These are phyloP conservation scores for Pythium pectinolyticum DNA, from an alignment of 352 stramenopile species.

Conservation along the genomic window DNA sequence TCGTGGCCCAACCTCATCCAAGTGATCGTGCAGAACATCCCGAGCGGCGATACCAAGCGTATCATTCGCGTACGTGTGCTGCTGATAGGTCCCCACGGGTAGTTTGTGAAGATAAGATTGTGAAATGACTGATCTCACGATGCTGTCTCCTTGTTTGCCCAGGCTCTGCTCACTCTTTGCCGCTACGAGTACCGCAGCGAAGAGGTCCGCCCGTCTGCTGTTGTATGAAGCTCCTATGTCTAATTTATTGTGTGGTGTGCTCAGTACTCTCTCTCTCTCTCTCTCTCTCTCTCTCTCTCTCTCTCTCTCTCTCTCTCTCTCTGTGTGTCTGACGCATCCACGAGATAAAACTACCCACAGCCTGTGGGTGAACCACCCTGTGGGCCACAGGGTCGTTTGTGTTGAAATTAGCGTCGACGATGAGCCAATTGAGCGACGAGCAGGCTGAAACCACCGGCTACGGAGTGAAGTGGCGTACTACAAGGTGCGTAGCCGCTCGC, in stretches of 20 bases:
- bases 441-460: conserved; percentile 22
- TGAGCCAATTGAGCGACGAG: conserved; percentile 27
- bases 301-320: too few relatives aligned
- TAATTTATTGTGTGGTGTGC: too few relatives aligned
- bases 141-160: conserved; percentile 44
- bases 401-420: conserved; percentile 18
- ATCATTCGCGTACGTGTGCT: conserved; percentile 65
- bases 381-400: too few relatives aligned
- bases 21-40: conserved; percentile 89
- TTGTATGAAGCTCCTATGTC: too few relatives aligned
- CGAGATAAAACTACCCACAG: too few relatives aligned
- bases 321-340: too few relatives aligned
- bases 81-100: neutral
- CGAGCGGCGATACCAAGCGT: conserved; percentile 80
- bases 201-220: too few relatives aligned
- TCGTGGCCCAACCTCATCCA: conserved; percentile 92
- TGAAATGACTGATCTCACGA: neutral
- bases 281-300: too few relatives aligned
- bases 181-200: conserved; percentile 98
- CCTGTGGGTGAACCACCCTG: too few relatives aligned
- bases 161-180: conserved; percentile 93
- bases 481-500: conserved; percentile 18
- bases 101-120: too few relatives aligned
- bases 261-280: too few relatives aligned
- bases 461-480: conserved; percentile 21